Evolutionary conservation across 768 basidiomycete genomes (phyloP).

Genomic region (Panaeolus papilionaceus): DNA sequence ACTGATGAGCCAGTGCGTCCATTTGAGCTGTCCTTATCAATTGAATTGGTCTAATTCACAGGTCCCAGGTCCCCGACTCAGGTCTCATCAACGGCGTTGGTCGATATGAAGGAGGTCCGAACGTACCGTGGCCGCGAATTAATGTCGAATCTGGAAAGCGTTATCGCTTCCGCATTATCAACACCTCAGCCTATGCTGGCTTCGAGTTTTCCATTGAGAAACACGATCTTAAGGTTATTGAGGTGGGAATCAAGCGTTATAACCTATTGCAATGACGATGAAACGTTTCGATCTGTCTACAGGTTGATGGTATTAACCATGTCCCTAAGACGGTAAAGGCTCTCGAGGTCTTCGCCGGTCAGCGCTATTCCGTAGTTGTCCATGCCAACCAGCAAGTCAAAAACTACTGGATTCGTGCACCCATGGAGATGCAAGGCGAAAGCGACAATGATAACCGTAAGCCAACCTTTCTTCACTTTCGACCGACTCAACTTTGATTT

Average conservation of each 20-base stretch:
- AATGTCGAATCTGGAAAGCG: constrained; percentile 48
- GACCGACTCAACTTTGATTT: neutral
- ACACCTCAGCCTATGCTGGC: constrained; percentile 50
- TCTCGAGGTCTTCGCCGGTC: constrained; percentile 50
- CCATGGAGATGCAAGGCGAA: constrained; percentile 38
- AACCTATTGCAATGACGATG: no score
- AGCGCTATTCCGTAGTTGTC: constrained; percentile 53
- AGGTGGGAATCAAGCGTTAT: constrained; percentile 28
- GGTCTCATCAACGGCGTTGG: constrained; percentile 31
- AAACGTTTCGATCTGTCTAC: constrained; percentile 24
- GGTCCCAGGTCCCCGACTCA: constrained; percentile 16
- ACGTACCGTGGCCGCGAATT: constrained; percentile 29
- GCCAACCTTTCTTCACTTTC: constrained; percentile 12
- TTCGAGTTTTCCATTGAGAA: constrained; percentile 46
- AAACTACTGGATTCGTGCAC: constrained; percentile 54
- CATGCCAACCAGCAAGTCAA: constrained; percentile 48
- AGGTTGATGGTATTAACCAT: constrained; percentile 45
- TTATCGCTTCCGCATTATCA: constrained; percentile 62
- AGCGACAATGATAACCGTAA: constrained; percentile 39
- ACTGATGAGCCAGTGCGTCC: constrained; percentile 26
- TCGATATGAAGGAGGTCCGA: constrained; percentile 29
- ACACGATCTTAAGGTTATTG: constrained; percentile 33
- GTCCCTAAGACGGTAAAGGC: constrained; percentile 40
- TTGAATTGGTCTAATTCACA: no score
- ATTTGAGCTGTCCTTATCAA: no score